Percentiles rank a stretch among this genome's conserved stretches.
Evolutionary conservation across 192 early-diverging fungal genomes (phyloP).

Genomic region (Rhizophagus prolifer): DNA sequence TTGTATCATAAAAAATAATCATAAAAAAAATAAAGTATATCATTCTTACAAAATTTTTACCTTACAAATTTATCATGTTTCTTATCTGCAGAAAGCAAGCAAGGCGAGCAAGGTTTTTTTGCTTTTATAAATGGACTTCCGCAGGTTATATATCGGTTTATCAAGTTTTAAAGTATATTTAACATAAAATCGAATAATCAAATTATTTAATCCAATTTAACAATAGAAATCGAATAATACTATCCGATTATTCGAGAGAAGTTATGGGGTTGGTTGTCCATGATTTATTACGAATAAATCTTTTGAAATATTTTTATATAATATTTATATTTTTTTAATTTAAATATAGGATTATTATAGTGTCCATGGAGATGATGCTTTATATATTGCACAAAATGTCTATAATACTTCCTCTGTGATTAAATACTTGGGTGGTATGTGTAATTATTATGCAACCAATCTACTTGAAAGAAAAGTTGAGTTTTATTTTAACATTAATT

Average conservation of each 20-base stretch:
- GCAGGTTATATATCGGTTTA: conserved; percentile 35
- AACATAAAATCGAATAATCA: background rate
- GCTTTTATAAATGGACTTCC: conserved; percentile 59
- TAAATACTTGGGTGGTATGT: conserved; percentile 81
- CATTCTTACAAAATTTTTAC: too few species aligned
- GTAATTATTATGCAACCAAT: background rate
- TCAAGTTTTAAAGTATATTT: background rate
- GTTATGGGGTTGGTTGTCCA: conserved; percentile 46
- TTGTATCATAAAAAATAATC: background rate
- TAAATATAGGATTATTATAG: conserved; percentile 72
- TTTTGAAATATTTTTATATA: background rate
- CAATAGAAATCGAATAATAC: conserved; percentile 54
- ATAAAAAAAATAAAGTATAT: background rate
- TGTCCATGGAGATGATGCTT: conserved; percentile 86
- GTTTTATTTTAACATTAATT: background rate
- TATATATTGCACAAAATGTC: conserved; percentile 79
- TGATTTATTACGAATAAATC: background rate
- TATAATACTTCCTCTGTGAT: conserved; percentile 92
- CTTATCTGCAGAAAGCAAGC: conserved; percentile 36
- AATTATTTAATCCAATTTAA: background rate
- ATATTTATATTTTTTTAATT: background rate
- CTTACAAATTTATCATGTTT: background rate
- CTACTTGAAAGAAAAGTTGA: background rate
- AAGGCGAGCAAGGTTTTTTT: conserved; percentile 42
- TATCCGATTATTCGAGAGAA: conserved; percentile 73